phyloP scores from a whole-genome alignment of 331 rosid species.

The Rhamnella rubrinervis region DNA sequence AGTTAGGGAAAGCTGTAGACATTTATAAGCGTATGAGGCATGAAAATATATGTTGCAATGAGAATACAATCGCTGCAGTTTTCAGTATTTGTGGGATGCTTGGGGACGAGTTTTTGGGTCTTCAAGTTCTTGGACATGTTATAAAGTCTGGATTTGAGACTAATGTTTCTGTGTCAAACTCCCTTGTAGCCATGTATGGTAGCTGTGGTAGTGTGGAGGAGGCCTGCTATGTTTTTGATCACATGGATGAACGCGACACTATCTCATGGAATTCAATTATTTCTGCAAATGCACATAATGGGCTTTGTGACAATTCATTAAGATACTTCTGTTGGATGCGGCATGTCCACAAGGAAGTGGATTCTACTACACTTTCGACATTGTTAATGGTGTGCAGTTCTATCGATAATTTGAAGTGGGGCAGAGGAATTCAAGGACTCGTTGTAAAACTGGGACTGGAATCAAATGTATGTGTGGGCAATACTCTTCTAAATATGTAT shows the following conservation, averaged over 20 bases:
- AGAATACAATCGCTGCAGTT: slow-evolving; percentile 63
- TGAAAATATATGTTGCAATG: slow-evolving; percentile 47
- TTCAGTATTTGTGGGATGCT: slow-evolving; percentile 71
- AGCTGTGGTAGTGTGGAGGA: slow-evolving; percentile 49
- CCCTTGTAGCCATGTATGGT: slow-evolving; percentile 80
- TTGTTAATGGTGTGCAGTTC: slow-evolving; percentile 63
- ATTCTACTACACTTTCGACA: slow-evolving; percentile 59
- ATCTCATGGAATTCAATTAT: slow-evolving; percentile 93
- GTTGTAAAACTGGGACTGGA: slow-evolving; percentile 65
- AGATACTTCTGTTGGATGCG: slow-evolving; percentile 58
- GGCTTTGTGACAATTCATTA: slow-evolving; percentile 55
- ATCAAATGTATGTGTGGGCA: slow-evolving; percentile 61
- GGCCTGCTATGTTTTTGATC: slow-evolving; percentile 63
- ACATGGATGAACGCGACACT: slow-evolving; percentile 68
- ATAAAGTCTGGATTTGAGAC: slow-evolving; percentile 60
- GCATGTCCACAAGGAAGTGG: slow-evolving; percentile 35
- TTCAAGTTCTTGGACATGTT: slow-evolving; percentile 67
- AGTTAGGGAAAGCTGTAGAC: slow-evolving; percentile 47
- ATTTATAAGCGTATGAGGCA: slow-evolving; percentile 52
- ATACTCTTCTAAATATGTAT: slow-evolving; percentile 82
- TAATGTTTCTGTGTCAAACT: slow-evolving; percentile 66
- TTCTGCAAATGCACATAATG: slow-evolving; percentile 60
- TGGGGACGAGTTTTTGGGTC: slow-evolving; percentile 56
- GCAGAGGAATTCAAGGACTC: slow-evolving; percentile 68
- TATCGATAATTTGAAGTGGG: slow-evolving; percentile 63